These are phyloP conservation scores for Cicer arietinum DNA, from an alignment of 306 rosid genomes.

Conservation along the genomic window DNA sequence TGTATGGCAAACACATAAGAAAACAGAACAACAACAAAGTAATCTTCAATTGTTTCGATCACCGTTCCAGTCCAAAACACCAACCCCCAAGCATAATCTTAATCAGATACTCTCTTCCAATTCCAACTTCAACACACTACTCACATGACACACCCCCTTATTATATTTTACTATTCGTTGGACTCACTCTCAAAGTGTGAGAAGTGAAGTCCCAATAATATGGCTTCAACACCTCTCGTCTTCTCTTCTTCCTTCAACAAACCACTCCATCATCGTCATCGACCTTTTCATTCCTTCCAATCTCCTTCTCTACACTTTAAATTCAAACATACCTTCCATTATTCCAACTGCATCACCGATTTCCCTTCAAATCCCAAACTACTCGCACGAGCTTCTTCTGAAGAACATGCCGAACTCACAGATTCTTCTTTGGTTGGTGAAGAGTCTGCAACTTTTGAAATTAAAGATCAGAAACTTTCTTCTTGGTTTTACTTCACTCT, in stretches of 20 bases:
- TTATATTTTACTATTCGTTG: not conserved
- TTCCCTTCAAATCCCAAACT: constrained; percentile 32
- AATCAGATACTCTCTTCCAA: constrained; percentile 29
- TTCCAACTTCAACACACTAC: not conserved
- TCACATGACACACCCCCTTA: not conserved
- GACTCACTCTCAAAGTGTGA: not conserved
- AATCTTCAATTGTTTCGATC: not conserved
- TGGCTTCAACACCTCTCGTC: constrained; percentile 49
- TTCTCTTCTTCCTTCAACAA: constrained; percentile 43
- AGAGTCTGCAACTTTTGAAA: constrained; percentile 72
- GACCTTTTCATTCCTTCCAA: not conserved
- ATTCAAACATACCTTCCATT: constrained; percentile 5
- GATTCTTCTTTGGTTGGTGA: constrained; percentile 60
- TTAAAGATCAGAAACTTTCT: constrained; percentile 67
- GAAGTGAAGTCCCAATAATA: constrained; percentile 4
- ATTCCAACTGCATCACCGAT: not conserved
- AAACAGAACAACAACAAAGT: too few species aligned
- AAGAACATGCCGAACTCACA: constrained; percentile 11
- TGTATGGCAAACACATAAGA: too few species aligned
- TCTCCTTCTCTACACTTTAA: constrained; percentile 2
- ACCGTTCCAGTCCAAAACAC: constrained; percentile 29
- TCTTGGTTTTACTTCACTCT: constrained; percentile 73
- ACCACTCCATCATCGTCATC: not conserved
- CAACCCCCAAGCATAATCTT: constrained; percentile 34
- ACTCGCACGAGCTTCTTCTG: constrained; percentile 30